phyloP scores from a whole-genome alignment of 164 flowering plant genomes.

The Annona cherimola region DNA sequence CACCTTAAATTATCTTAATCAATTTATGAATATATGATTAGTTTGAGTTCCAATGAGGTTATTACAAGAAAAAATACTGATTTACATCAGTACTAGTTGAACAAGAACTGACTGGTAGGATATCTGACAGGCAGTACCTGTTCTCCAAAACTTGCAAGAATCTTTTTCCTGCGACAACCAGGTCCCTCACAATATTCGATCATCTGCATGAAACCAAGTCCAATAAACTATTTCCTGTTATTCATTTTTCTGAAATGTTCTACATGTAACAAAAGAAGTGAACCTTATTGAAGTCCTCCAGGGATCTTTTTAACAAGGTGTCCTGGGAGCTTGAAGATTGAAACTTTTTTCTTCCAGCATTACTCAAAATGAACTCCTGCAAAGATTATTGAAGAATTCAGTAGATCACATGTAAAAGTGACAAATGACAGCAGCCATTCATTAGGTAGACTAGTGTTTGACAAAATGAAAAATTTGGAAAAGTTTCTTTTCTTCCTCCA shows the following conservation, averaged over 20 bases:
- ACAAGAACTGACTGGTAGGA: too few species aligned
- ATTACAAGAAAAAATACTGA: too few species aligned
- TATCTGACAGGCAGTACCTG: conserved; percentile 39
- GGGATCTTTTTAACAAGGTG: conserved; percentile 42
- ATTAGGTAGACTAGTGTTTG: too few species aligned
- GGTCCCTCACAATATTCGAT: conserved; percentile 77
- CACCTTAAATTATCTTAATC: too few species aligned
- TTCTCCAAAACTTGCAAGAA: conserved; percentile 89
- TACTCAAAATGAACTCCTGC: conserved; percentile 73
- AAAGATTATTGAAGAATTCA: neutral
- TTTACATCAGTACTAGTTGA: too few species aligned
- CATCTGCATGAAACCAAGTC: conserved; percentile 42
- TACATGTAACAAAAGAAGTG: conserved; percentile 2
- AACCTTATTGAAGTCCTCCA: conserved; percentile 62
- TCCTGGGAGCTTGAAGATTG: conserved; percentile 41
- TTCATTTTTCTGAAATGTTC: conserved; percentile 1
- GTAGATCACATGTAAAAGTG: neutral
- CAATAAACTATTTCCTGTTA: conserved; percentile 1
- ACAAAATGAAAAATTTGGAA: too few species aligned
- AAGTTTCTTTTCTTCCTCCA: too few species aligned
- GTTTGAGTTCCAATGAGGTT: too few species aligned
- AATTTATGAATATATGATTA: too few species aligned
- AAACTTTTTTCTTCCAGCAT: conserved; percentile 43
- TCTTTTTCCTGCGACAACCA: conserved; percentile 78
- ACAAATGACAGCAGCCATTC: too few species aligned